Conservation (phyloP, 2,329 filamentous ascomycete genomes). For the Alternaria novae-zelandiae region DNA sequence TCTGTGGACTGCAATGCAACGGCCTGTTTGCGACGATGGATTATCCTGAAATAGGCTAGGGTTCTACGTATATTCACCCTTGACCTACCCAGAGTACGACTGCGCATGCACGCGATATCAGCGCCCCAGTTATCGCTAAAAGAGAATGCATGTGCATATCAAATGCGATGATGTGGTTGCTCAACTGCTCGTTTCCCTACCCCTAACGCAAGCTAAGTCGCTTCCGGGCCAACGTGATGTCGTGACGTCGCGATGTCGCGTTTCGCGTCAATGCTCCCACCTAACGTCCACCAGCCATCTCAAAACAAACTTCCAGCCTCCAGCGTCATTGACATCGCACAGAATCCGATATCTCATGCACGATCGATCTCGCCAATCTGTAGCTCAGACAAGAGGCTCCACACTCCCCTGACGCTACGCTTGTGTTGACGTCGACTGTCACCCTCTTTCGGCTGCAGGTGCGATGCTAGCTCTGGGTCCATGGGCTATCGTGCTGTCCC, state of each 20-base stretch:
- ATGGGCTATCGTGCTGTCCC: neutral
- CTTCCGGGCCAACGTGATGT: slow-evolving; percentile 11
- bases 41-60: neutral
- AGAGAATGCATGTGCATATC: neutral
- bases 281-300: slow-evolving; percentile 22
- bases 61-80: neutral
- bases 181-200: neutral
- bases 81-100: neutral
- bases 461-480: neutral
- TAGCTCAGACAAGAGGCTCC: slow-evolving; percentile 17
- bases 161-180: neutral
- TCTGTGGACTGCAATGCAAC: neutral
- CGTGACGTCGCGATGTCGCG: slow-evolving; percentile 25
- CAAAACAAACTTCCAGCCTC: slow-evolving; percentile 14
- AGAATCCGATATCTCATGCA: slow-evolving; percentile 18
- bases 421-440: slow-evolving; percentile 30
- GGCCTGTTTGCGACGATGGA: neutral
- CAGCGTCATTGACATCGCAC: slow-evolving; percentile 22
- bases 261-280: slow-evolving; percentile 21
- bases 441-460: slow-evolving; percentile 2
- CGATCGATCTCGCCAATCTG: slow-evolving; percentile 35
- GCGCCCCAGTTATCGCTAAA: neutral
- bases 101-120: neutral
- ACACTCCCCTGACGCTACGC: slow-evolving; percentile 31
- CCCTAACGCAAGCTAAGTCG: slow-evolving; percentile 9